phyloP scores from a whole-genome alignment of 1,139 yeast genomes.

The Saccharomyces hybrid region DNA sequence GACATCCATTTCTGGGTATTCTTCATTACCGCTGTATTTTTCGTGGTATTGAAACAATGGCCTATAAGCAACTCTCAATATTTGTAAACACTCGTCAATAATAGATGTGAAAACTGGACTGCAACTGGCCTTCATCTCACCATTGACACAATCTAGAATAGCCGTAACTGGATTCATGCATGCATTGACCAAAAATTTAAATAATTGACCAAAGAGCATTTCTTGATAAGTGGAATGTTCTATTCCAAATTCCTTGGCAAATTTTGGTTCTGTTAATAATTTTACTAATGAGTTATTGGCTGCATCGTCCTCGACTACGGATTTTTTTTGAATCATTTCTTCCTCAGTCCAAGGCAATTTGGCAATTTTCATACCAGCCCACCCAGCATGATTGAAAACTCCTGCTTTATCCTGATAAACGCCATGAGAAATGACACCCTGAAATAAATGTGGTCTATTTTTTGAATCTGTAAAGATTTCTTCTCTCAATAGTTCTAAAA shows the following conservation, averaged over 20 bases:
- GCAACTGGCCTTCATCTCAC: conserved; percentile 47
- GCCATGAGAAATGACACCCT: conserved; percentile 81
- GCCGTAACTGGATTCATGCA: conserved; percentile 83
- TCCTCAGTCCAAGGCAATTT: conserved; percentile 33
- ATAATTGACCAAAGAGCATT: conserved; percentile 56
- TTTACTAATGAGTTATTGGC: conserved; percentile 21
- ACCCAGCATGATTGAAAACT: conserved; percentile 57
- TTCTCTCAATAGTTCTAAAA: conserved; percentile 46
- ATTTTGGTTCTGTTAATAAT: conserved; percentile 24
- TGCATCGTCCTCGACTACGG: conserved; percentile 12
- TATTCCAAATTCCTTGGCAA: conserved; percentile 36
- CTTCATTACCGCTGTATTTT: conserved; percentile 27
- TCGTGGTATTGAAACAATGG: conserved; percentile 27
- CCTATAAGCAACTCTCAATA: conserved; percentile 30
- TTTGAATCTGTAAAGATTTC: conserved; percentile 48
- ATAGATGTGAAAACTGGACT: conserved; percentile 40
- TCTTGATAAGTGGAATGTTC: conserved; percentile 44
- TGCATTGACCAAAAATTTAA: conserved; percentile 69
- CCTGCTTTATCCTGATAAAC: conserved; percentile 38
- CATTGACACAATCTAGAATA: conserved; percentile 65
- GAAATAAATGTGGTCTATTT: conserved; percentile 51
- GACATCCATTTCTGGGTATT: conserved; percentile 22
- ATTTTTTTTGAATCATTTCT: conserved; percentile 19
- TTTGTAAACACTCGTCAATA: conserved; percentile 42
- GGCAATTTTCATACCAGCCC: conserved; percentile 52